Evolutionary conservation across 1,284 basidiomycete species (phyloP).

Genomic region (Trichosporon coremiiforme): DNA sequence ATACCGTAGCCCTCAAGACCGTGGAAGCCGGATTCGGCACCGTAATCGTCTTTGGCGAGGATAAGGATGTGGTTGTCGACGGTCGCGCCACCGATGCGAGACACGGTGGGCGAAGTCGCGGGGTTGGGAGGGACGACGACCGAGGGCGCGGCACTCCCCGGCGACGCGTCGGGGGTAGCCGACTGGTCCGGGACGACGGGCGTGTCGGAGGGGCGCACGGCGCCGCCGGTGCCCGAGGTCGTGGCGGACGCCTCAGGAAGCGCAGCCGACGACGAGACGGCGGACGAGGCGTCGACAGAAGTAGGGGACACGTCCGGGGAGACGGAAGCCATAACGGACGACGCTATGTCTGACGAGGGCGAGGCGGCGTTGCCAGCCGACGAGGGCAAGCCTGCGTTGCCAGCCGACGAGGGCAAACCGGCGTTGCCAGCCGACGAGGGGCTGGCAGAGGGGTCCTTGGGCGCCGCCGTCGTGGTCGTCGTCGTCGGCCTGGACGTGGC

Average conservation of each 20-base stretch:
- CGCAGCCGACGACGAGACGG: background rate
- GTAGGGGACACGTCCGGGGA: background rate
- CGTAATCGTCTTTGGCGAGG: background rate
- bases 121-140: background rate
- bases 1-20: constrained; percentile 22
- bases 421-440: too few species aligned
- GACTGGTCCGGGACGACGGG: background rate
- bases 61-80: constrained; percentile 21
- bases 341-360: background rate
- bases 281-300: background rate
- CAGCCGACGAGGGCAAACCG: too few species aligned
- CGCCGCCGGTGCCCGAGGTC: background rate
- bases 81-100: constrained; percentile 17
- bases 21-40: constrained; percentile 1
- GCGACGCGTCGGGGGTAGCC: background rate
- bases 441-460: background rate
- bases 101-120: background rate
- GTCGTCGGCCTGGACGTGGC: background rate
- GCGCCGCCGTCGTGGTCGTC: background rate
- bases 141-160: background rate
- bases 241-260: background rate
- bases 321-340: background rate
- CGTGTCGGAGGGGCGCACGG: background rate
- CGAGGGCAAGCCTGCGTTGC: too few species aligned
- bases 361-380: background rate